A percentile compares a stretch with the other conserved stretches of the same genome.
Evolutionary conservation across 352 stramenopile species (phyloP).

Genomic region (Phytophthora idaei): DNA sequence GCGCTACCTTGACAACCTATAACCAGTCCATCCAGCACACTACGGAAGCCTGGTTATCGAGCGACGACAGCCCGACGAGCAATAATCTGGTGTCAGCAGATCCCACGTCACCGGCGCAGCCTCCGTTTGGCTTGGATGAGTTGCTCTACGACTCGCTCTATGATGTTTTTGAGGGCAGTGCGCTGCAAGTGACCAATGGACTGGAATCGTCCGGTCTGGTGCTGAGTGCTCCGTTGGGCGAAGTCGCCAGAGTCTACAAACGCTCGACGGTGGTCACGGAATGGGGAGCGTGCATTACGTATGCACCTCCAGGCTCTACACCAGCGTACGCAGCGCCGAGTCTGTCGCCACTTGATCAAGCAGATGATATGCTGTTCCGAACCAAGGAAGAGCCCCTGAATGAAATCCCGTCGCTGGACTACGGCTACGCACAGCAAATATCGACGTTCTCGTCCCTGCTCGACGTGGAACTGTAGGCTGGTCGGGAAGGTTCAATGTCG

Average conservation of each 20-base stretch:
- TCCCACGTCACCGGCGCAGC: constrained; percentile 30
- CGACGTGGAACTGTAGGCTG: constrained; percentile 28
- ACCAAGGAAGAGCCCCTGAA: constrained; percentile 6
- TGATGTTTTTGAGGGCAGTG: constrained; percentile 18
- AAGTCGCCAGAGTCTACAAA: constrained; percentile 26
- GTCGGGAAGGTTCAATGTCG: background rate
- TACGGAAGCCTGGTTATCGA: constrained; percentile 14
- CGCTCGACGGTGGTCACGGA: constrained; percentile 14
- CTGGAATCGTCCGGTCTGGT: constrained; percentile 12
- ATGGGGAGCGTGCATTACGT: constrained; percentile 18
- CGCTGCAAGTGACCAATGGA: background rate
- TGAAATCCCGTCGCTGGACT: constrained; percentile 13
- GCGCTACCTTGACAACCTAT: background rate
- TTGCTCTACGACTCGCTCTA: constrained; percentile 35
- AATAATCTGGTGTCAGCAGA: constrained; percentile 8
- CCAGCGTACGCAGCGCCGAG: constrained; percentile 6
- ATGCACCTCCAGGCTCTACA: constrained; percentile 6
- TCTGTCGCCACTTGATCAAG: constrained; percentile 8
- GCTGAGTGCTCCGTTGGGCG: constrained; percentile 18
- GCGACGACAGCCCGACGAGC: constrained; percentile 1
- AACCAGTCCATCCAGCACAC: constrained; percentile 6
- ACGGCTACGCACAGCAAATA: constrained; percentile 6
- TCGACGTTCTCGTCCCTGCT: constrained; percentile 9
- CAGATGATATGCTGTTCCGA: constrained; percentile 12
- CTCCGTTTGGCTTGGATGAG: constrained; percentile 34